Percentiles rank a stretch among this genome's conserved stretches.
phyloP scores from a whole-genome alignment of 1,284 basidiomycete species.

The Gomphus bonarii region DNA sequence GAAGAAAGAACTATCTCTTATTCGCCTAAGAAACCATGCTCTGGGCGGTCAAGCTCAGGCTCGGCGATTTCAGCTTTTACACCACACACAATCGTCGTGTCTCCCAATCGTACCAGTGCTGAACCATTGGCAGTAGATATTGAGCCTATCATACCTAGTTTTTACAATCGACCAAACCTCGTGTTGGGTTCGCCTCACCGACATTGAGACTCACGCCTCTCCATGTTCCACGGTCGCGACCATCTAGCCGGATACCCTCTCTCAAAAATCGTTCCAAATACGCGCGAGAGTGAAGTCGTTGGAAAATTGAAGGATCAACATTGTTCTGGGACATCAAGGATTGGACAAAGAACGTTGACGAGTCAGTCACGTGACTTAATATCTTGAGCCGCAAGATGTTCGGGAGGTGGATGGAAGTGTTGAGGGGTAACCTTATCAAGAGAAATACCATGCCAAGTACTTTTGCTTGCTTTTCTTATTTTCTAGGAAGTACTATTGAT shows the following conservation, averaged over 20 bases:
- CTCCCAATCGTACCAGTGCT: conserved; percentile 79
- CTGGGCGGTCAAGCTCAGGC: conserved; percentile 67
- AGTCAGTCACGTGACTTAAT: no score
- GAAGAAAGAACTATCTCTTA: conserved; percentile 6
- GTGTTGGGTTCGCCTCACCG: conserved; percentile 38
- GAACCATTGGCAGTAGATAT: conserved; percentile 89
- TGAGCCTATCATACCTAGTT: conserved; percentile 41
- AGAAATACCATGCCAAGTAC: no score
- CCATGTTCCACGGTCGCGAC: conserved; percentile 51
- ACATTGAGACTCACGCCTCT: conserved; percentile 62
- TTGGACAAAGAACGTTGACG: no score
- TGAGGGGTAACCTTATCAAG: no score
- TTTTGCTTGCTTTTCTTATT: no score
- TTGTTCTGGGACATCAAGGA: not conserved
- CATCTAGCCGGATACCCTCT: conserved; percentile 68
- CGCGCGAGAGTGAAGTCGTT: conserved; percentile 70
- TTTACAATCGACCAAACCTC: not conserved
- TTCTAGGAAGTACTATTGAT: no score
- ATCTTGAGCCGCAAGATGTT: no score
- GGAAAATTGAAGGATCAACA: conserved; percentile 48
- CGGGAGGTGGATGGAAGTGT: no score
- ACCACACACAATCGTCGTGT: conserved; percentile 87
- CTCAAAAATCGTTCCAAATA: conserved; percentile 74
- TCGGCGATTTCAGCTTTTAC: conserved; percentile 92
- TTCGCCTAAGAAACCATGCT: conserved; percentile 76